phyloP scores from a whole-genome alignment of 176 grass and related monocot genomes.

The Typha latifolia region DNA sequence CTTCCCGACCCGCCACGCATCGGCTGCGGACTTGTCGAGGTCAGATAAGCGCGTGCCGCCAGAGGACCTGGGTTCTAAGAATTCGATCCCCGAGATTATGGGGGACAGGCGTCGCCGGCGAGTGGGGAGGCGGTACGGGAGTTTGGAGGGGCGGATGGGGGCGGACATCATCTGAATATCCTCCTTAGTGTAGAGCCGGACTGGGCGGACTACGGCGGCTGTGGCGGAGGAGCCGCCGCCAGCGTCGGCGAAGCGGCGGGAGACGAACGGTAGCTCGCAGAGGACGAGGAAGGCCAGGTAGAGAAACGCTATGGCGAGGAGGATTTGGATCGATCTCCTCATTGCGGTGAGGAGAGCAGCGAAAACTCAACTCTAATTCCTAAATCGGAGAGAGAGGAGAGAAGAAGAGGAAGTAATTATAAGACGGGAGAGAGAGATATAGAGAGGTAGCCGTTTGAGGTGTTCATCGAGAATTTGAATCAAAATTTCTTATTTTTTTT shows the following conservation, averaged over 20 bases:
- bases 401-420: background rate
- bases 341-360: slow-evolving; percentile 5
- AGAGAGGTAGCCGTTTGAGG: slow-evolving; percentile 27
- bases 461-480: background rate
- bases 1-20: slow-evolving; percentile 28
- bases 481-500: slow-evolving; percentile 1
- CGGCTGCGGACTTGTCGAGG: slow-evolving; percentile 30
- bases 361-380: background rate
- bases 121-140: slow-evolving; percentile 15
- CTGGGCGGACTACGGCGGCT: background rate
- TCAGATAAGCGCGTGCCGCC: slow-evolving; percentile 13
- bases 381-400: background rate
- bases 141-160: slow-evolving; percentile 26
- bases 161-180: slow-evolving; percentile 14
- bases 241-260: background rate
- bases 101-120: slow-evolving; percentile 5
- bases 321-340: slow-evolving; percentile 15
- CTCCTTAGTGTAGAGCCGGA: slow-evolving; percentile 22
- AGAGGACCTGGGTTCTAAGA: slow-evolving; percentile 1
- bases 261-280: slow-evolving; percentile 37
- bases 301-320: slow-evolving; percentile 20
- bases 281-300: slow-evolving; percentile 32
- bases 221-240: background rate
- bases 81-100: background rate
- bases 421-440: background rate